Percentiles rank a stretch among this genome's conserved stretches.
Conservation (phyloP, 768 basidiomycete genomes). For the Termitomyces sp. region DNA sequence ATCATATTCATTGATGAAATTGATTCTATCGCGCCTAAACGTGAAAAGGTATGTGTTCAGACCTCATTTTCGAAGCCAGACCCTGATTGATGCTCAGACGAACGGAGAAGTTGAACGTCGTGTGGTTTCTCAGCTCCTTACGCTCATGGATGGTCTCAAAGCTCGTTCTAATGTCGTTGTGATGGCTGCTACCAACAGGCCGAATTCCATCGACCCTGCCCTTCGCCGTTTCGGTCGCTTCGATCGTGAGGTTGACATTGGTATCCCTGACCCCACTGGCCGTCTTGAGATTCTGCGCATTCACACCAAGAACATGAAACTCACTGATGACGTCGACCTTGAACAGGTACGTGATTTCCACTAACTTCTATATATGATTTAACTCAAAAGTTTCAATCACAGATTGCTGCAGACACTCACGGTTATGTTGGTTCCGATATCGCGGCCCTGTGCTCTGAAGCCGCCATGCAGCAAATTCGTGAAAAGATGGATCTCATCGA, state of each 20-base stretch:
- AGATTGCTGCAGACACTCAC: slow-evolving; percentile 99
- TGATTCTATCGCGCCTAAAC: slow-evolving; percentile 98
- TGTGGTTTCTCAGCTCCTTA: slow-evolving; percentile 96
- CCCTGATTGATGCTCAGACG: slow-evolving; percentile 48
- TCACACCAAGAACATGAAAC: slow-evolving; percentile 99
- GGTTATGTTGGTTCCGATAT: slow-evolving; percentile 99
- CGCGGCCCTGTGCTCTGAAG: slow-evolving; percentile 96
- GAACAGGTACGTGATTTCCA: slow-evolving; percentile 60
- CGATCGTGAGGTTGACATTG: slow-evolving; percentile 98
- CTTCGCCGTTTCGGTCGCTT: slow-evolving; percentile 98
- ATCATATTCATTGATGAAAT: slow-evolving; percentile 99
- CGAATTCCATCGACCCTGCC: slow-evolving; percentile 98
- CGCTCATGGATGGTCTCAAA: slow-evolving; percentile 98
- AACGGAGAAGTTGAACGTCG: slow-evolving; percentile 99
- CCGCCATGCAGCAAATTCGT: slow-evolving; percentile 99
- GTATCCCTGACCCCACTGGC: slow-evolving; percentile 98
- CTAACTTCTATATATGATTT: not conserved
- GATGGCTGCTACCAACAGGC: slow-evolving; percentile 98
- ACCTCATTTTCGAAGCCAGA: not conserved
- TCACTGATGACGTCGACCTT: slow-evolving; percentile 93
- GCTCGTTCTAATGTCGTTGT: slow-evolving; percentile 99
- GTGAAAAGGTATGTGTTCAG: slow-evolving; percentile 76
- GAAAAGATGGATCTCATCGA: slow-evolving; percentile 99
- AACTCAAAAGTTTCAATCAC: slow-evolving; percentile 13
- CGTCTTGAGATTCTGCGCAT: slow-evolving; percentile 98